Evolutionary conservation across 176 grass and related monocot species (phyloP).

Genomic region (Musa acuminata): DNA sequence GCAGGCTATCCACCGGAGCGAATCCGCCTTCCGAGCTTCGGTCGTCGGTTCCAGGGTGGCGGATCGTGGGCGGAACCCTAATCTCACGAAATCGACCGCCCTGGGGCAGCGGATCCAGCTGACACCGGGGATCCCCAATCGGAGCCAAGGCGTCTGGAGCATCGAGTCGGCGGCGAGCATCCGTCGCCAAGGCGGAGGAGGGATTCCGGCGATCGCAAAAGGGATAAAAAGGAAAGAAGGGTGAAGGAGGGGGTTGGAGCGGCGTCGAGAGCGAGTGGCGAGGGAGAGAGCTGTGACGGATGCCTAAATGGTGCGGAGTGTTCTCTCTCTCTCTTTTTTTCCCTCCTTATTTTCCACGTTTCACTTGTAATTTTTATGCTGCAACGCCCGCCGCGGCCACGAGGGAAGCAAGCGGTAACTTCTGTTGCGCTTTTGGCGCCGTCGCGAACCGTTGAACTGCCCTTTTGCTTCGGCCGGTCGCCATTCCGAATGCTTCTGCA

Average conservation of each 20-base stretch:
- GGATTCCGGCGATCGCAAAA: background rate
- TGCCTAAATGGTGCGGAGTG: no score
- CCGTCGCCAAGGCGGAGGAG: conserved; percentile 5
- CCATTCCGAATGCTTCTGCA: no score
- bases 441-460: no score
- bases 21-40: background rate
- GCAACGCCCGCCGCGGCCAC: no score
- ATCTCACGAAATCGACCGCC: background rate
- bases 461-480: no score
- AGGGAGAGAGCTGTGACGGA: background rate
- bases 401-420: no score
- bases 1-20: conserved; percentile 39
- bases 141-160: conserved; percentile 29
- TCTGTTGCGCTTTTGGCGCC: no score
- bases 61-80: conserved; percentile 4
- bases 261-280: background rate
- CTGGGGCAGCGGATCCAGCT: conserved; percentile 6
- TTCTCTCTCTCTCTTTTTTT: no score
- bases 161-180: conserved; percentile 68
- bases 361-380: no score
- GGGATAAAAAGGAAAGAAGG: background rate
- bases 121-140: conserved; percentile 20
- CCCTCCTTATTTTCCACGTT: no score
- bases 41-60: conserved; percentile 1
- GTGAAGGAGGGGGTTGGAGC: background rate